Conservation (phyloP, 257 asterid species). For the Voacanga thouarsii region DNA sequence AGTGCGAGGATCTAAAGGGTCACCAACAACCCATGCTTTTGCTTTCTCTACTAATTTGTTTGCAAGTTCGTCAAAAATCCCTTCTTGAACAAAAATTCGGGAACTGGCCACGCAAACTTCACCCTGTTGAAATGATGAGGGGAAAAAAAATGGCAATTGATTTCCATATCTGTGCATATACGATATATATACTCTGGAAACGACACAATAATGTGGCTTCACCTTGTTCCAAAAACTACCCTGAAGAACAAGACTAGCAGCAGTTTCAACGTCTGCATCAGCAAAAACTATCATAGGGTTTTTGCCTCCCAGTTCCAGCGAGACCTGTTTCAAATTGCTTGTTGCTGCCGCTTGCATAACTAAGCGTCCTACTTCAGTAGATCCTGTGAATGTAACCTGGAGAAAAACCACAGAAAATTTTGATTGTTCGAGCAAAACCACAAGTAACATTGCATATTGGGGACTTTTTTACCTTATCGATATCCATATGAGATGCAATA, state of each 20-base stretch:
- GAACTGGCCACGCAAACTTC: constrained; percentile 79
- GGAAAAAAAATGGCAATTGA: too few relatives aligned
- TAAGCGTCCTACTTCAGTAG: constrained; percentile 67
- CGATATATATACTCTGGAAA: neutral
- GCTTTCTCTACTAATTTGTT: constrained; percentile 51
- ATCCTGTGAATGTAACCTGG: constrained; percentile 77
- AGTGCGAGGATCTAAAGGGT: constrained; percentile 64
- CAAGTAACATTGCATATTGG: neutral
- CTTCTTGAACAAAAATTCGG: constrained; percentile 77
- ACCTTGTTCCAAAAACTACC: constrained; percentile 60
- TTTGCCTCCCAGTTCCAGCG: constrained; percentile 81
- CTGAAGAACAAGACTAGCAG: constrained; percentile 47
- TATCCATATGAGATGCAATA: constrained; percentile 70
- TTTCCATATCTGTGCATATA: neutral
- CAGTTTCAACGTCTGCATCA: constrained; percentile 66
- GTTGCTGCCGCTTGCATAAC: constrained; percentile 75
- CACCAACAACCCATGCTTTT: constrained; percentile 62
- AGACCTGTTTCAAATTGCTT: constrained; percentile 76
- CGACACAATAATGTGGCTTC: neutral
- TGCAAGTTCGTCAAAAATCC: constrained; percentile 52
- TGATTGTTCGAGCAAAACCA: too few relatives aligned
- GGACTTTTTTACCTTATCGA: constrained; percentile 48
- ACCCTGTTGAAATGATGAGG: constrained; percentile 39
- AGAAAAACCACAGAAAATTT: neutral
- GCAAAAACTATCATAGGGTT: constrained; percentile 70